phyloP scores from a whole-genome alignment of 345 rosid genomes.

The Acer saccharum region DNA sequence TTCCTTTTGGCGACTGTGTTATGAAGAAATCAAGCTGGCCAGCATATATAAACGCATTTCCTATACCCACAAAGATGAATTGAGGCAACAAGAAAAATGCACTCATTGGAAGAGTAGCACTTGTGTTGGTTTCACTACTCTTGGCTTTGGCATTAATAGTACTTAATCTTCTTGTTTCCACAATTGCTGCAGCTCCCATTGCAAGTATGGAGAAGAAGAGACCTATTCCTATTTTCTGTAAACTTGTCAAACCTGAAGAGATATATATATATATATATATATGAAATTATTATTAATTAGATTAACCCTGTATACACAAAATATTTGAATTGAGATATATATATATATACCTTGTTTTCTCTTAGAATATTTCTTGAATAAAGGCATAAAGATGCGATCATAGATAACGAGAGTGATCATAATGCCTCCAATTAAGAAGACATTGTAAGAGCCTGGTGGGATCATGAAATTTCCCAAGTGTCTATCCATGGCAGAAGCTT shows the following conservation, averaged over 20 bases:
- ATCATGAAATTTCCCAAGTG: slow-evolving; percentile 10
- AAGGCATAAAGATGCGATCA: slow-evolving; percentile 11
- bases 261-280: too few relatives aligned
- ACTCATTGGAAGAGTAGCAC: background rate
- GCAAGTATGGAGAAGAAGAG: slow-evolving; percentile 12
- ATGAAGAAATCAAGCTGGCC: slow-evolving; percentile 35
- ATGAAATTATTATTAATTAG: background rate
- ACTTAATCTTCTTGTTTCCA: slow-evolving; percentile 13
- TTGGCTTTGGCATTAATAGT: background rate
- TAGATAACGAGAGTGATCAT: slow-evolving; percentile 7
- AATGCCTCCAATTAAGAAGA: slow-evolving; percentile 8
- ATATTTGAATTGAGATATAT: background rate
- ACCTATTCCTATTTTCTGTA: slow-evolving; percentile 23
- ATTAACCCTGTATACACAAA: background rate
- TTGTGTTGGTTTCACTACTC: background rate
- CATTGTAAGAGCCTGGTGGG: slow-evolving; percentile 19
- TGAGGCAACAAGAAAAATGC: slow-evolving; percentile 26
- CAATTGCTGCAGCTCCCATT: slow-evolving; percentile 19
- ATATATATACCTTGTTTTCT: slow-evolving; percentile 4
- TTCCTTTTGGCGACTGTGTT: slow-evolving; percentile 20
- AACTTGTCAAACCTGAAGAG: slow-evolving; percentile 17
- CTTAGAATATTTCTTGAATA: slow-evolving; percentile 11
- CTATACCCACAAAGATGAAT: slow-evolving; percentile 16
- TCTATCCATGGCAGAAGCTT: slow-evolving; percentile 25
- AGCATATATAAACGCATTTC: slow-evolving; percentile 16